These are phyloP conservation scores for Cladosporium sphaerospermum DNA, from an alignment of 2,329 filamentous ascomycete species.

Conservation along the genomic window DNA sequence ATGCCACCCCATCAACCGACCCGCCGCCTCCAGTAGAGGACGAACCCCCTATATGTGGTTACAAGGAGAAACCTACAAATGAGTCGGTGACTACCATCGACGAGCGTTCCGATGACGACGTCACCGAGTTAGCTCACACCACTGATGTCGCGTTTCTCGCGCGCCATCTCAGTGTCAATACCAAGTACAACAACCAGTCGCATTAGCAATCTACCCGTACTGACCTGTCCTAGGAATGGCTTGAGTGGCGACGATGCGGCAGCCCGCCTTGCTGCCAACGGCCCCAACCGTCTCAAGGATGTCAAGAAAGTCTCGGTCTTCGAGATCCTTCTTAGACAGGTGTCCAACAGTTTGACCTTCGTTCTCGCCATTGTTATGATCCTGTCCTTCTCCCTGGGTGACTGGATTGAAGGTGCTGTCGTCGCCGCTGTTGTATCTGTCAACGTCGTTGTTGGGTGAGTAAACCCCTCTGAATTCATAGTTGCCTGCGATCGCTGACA, in stretches of 20 bases:
- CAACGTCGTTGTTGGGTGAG: slow-evolving; percentile 46
- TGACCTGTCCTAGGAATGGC: slow-evolving; percentile 2
- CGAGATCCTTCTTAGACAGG: slow-evolving; percentile 23
- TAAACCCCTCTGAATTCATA: neutral
- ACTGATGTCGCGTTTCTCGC: neutral
- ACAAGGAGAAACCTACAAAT: neutral
- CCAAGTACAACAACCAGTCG: neutral
- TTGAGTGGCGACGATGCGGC: slow-evolving; percentile 7
- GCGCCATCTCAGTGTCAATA: slow-evolving; percentile 1
- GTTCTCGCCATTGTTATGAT: slow-evolving; percentile 50
- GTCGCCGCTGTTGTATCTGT: slow-evolving; percentile 50
- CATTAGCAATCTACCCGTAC: neutral
- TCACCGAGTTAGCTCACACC: slow-evolving; percentile 9
- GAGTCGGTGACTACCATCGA: slow-evolving; percentile 11
- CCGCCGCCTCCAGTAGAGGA: slow-evolving; percentile 5
- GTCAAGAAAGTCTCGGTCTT: slow-evolving; percentile 15
- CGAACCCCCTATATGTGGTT: slow-evolving; percentile 11
- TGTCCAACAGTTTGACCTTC: slow-evolving; percentile 28
- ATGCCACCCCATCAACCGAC: neutral
- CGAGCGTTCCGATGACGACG: slow-evolving; percentile 1
- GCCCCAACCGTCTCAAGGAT: slow-evolving; percentile 16
- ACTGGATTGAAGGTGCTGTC: slow-evolving; percentile 54
- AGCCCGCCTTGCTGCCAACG: slow-evolving; percentile 10
- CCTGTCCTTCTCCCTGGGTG: slow-evolving; percentile 50
- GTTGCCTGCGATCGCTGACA: neutral